Evolutionary conservation across 2,329 filamentous ascomycete genomes (phyloP).

Genomic region (Calonectria crousiana): DNA sequence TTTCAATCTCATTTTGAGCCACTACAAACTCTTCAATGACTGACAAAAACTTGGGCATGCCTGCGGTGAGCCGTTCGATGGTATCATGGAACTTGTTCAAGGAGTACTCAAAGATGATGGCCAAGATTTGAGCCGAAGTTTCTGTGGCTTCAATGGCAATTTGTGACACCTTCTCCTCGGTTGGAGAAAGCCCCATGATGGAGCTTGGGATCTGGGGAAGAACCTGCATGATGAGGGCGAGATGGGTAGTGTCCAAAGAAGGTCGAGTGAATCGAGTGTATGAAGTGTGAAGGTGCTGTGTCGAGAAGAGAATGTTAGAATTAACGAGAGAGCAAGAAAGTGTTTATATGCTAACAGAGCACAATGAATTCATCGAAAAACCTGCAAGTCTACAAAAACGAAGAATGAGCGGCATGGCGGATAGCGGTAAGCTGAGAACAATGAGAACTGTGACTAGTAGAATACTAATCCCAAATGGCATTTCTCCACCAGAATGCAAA

Average conservation of each 20-base stretch:
- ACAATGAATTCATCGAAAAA: not conserved
- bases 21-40: slow-evolving; percentile 40
- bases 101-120: slow-evolving; percentile 43
- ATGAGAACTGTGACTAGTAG: not conserved
- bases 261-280: not conserved
- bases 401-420: not conserved
- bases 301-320: not conserved
- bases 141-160: not conserved
- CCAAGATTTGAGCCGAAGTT: slow-evolving; percentile 32
- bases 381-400: not conserved
- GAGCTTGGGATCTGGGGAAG: not conserved
- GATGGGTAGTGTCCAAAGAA: not conserved
- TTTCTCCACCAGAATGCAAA: not conserved
- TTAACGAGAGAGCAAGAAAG: not conserved
- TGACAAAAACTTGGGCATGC: slow-evolving; percentile 37
- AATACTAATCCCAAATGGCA: not conserved
- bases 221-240: not conserved
- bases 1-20: slow-evolving; percentile 29
- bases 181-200: not conserved
- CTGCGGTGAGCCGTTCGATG: slow-evolving; percentile 25
- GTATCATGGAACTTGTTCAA: slow-evolving; percentile 44
- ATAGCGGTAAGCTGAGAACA: not conserved
- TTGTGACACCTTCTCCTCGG: not conserved
- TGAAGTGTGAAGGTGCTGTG: not conserved
- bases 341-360: not conserved